Evolutionary conservation across 495 filamentous ascomycete species (phyloP).

Genomic region (Mycothermus thermophilus): DNA sequence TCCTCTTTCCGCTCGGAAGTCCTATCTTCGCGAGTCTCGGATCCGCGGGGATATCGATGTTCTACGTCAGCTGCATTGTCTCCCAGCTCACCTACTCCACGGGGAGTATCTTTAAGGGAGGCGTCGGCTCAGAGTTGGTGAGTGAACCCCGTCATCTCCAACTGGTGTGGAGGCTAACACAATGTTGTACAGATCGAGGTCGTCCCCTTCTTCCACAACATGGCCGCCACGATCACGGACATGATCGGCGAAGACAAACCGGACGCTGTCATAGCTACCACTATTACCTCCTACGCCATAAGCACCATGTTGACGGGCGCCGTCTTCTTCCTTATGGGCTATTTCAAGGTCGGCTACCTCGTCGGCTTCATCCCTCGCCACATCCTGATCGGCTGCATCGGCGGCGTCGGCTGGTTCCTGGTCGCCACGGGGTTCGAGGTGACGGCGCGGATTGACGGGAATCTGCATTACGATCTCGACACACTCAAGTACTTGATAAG

Average conservation of each 20-base stretch:
- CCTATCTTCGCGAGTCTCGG: conserved; percentile 71
- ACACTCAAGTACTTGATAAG: conserved; percentile 60
- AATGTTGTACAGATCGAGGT: conserved; percentile 60
- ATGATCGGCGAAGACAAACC: conserved; percentile 67
- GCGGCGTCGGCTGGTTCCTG: conserved; percentile 94
- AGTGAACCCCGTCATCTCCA: conserved; percentile 2
- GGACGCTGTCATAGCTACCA: conserved; percentile 78
- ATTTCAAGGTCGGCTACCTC: conserved; percentile 70
- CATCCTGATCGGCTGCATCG: conserved; percentile 94
- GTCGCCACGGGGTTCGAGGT: conserved; percentile 86
- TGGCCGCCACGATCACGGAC: conserved; percentile 78
- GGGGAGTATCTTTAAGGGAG: conserved; percentile 80
- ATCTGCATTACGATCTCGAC: conserved; percentile 61
- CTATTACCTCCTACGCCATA: conserved; percentile 76
- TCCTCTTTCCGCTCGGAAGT: conserved; percentile 81
- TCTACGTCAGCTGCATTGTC: conserved; percentile 93
- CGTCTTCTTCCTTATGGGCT: conserved; percentile 84
- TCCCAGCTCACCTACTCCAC: conserved; percentile 86
- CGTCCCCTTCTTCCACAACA: conserved; percentile 93
- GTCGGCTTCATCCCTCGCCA: conserved; percentile 94
- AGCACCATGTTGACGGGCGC: conserved; percentile 83
- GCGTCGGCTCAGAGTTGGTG: conserved; percentile 91
- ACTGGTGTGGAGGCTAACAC: neutral
- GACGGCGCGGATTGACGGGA: conserved; percentile 74
- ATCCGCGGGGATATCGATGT: conserved; percentile 91